Evolutionary conservation across 306 rosid genomes (phyloP), one percentile per base, ranked within the genome.

Genomic region (Malus asiatica): DNA sequence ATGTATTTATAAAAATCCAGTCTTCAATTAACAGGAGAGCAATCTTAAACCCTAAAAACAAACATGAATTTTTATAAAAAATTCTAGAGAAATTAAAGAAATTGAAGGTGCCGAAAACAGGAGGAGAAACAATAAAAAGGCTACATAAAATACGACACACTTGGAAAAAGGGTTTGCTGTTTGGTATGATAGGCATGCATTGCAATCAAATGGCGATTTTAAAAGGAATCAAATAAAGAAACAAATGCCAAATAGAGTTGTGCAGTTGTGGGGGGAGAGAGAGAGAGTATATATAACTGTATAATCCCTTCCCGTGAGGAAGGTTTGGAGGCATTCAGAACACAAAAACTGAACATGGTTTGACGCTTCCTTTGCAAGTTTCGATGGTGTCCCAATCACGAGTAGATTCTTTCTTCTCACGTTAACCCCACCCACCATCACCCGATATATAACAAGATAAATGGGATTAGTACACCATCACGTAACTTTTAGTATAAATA

Each of bases 321-420:
- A 75, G 76, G 16, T 74, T 89, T 89, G 90, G 88, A 86, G 78
- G 83, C 84, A 89, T 86, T 76, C 83, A 73, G 75, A 88, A 80
- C 80, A 76, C 78, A 60, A 63, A 72, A 81, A 68, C 83, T 73
- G 82, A 78, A 59, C 45, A 55, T 75, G 32, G 70, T 88, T 82
- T 82, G 83, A 80, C 86, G 81, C 72, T 80, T 76, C 78, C 86
- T 73, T 62, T 74, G 77, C 66, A 62, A 22, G 52, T 52, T 66
- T 73, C 78, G 73, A 77, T 64, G 76, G 77, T 70, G 78, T 77
- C 77, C 75, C 74, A 25, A 79, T 76, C 73, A 72, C 83, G 70
- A 83, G 84, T 33, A 86, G 86, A 86, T 84, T 84, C 90, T 81
- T 74, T 70, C 68, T 75, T 74, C 78, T 72, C 20, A 58, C 63